Evolutionary conservation across 2,329 filamentous ascomycete genomes (phyloP), one percentile per base, ranked within the genome.

Genomic region (Colletotrichum nymphaeae): DNA sequence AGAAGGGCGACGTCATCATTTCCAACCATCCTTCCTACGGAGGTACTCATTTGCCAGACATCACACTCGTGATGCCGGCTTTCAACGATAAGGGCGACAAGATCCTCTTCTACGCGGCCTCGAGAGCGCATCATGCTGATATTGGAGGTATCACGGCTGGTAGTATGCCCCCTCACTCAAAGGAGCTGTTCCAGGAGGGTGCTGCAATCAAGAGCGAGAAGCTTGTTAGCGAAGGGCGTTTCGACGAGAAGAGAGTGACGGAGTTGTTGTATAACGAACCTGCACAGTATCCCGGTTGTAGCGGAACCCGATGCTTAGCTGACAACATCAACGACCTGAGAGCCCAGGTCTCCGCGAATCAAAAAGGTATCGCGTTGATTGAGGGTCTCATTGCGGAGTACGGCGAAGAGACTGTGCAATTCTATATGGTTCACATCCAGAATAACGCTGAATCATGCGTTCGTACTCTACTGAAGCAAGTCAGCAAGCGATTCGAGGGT

Each of bases 301-400:
- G 91, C 68, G 94, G 94, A 2, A 95, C 94, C 1, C 86, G 94
- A 56, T 95, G 93, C 80, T 85, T 97, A 1, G 92, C 90, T 14
- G 94, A 97, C 79, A 96, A 96, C 78, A 87, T 97, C 75, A 95
- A 95, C 59, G 94, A 97, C 78, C 84, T 97, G 26, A 94, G 95
- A 80, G 94, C 94, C 0, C 94, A 96, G 79, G 92, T 96, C 4
- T 94, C 94, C 0, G 94, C 94, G 1, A 97, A 97, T 78, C 93
- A 95, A 78, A 95, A 95, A 76, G 94, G 94, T 1, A 96, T 97
- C 75, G 93, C 91, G n/a, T 85, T 97, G 26, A 96, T 97, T 75
- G 90, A 90, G 68, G 87, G 89, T 0, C 84, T 97, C 2, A 95
- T 97, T 75, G 88, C 89, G 22, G 94, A 97, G 77, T 96, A 95